Evolutionary conservation across 768 basidiomycete species (phyloP), one percentile per base, ranked within the genome.

Genomic region (Hericium coralloides): DNA sequence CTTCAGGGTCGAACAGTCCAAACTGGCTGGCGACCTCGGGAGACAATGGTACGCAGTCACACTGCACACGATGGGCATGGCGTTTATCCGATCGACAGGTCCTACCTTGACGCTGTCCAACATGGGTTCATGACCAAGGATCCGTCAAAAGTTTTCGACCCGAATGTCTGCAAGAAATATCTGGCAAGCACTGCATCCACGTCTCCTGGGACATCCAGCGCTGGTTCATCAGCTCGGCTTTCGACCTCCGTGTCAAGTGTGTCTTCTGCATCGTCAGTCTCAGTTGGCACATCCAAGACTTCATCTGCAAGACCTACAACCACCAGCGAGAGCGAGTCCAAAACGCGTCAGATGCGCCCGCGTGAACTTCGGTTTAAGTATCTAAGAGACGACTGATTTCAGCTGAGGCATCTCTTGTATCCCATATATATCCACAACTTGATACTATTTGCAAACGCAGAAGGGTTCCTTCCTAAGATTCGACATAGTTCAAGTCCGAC

Each of bases 1-100:
- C 68, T 89, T 89, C 74, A 87, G 84, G 63, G 74, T 83, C 6
- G 88, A 89, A 68, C 77, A 69, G 39, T 84, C 83, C 2, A 54
- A 56, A 1, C 57, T 70, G 25, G 79, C 80, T 3, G 82, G 79
- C 7, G 74, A 75, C 59, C 68, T 76, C n/a, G 76, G 78, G 25
- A 72, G 84, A 14, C 79, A 87, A 70, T 87, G 87, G 87, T 85
- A 59, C n/a, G 75, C 68, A 8, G n/a, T 47, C 36, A 18, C 36
- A n/a, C n/a, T n/a, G n/a, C n/a, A n/a, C n/a, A n/a, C 12, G 50
- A 17, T 51, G 38, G n/a, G 48, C 5, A 12, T 23, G 14, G 41
- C 38, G 43, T 26, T 8, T 38, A 20, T 45, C 22, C n/a, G 17
- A 23, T 38, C 48, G 9, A n/a, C 23, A 59, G 87, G 87, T 86